Conservation (phyloP, 106 monocot genomes). For the Chionographis japonica region DNA sequence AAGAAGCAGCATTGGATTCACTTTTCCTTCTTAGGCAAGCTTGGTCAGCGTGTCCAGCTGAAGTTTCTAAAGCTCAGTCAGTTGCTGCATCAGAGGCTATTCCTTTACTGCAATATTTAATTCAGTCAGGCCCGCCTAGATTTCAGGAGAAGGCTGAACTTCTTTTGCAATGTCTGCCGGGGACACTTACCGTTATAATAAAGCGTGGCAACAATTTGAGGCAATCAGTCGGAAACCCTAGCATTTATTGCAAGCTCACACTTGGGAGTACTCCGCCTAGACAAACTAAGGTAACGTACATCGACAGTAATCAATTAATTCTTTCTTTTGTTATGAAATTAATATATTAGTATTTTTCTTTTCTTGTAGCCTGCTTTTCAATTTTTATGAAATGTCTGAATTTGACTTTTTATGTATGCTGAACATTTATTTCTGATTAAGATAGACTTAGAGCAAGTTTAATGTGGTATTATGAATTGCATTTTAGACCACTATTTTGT, state of each 20-base stretch:
- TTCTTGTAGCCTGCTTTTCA: not conserved
- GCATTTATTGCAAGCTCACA: constrained; percentile 93
- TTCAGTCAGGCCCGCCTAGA: constrained; percentile 94
- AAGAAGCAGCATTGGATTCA: constrained; percentile 89
- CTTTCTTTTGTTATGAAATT: not conserved
- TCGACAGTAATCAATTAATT: not conserved
- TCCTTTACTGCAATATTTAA: constrained; percentile 92
- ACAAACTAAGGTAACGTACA: constrained; percentile 70
- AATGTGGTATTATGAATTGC: too few relatives aligned
- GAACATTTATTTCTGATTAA: too few relatives aligned
- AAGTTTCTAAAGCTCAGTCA: constrained; percentile 95
- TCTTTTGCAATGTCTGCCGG: constrained; percentile 92
- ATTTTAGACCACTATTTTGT: too few relatives aligned
- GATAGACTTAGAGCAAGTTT: too few relatives aligned
- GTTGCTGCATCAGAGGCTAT: constrained; percentile 97
- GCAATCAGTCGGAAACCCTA: constrained; percentile 96
- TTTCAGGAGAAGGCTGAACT: constrained; percentile 98
- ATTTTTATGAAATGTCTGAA: not conserved
- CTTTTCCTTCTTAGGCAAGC: constrained; percentile 95
- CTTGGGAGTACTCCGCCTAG: constrained; percentile 83
- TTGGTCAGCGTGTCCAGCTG: constrained; percentile 91
- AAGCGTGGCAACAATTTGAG: constrained; percentile 90
- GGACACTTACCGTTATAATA: constrained; percentile 80
- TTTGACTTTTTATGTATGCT: too few relatives aligned
- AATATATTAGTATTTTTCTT: not conserved